Percentiles rank a stretch among this genome's conserved stretches.
These are phyloP conservation scores for Aspergillus novofumigatus DNA, from an alignment of 2,329 filamentous ascomycete genomes.

Conservation along the genomic window DNA sequence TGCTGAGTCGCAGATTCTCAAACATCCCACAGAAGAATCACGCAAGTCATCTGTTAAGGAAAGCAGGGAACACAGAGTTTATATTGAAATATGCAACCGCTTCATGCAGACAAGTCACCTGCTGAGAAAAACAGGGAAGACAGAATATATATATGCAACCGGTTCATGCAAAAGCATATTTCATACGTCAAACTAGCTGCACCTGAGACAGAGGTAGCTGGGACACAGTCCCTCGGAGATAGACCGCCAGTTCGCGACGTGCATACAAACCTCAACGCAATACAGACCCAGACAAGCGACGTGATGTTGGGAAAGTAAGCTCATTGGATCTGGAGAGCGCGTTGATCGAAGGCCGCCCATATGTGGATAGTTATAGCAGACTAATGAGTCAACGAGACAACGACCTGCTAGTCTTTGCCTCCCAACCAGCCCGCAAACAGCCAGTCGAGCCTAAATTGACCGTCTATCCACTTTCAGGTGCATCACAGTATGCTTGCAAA, in stretches of 20 bases:
- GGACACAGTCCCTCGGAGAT: background rate
- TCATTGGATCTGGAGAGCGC: background rate
- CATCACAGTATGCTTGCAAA: slow-evolving; percentile 11
- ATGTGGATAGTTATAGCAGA: background rate
- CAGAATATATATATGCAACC: background rate
- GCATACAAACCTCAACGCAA: background rate
- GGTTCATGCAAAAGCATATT: background rate
- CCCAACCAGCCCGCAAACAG: background rate
- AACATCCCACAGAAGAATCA: background rate
- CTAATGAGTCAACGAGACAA: background rate
- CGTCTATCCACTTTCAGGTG: slow-evolving; percentile 7
- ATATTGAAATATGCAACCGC: background rate
- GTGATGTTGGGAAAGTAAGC: background rate
- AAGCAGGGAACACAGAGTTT: too few relatives aligned
- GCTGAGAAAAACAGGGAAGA: background rate
- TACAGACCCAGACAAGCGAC: background rate
- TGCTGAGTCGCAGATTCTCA: background rate
- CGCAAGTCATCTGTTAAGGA: too few relatives aligned
- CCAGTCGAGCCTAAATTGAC: background rate
- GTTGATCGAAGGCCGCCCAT: background rate
- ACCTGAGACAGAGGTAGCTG: background rate
- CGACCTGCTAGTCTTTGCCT: background rate
- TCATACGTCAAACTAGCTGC: background rate
- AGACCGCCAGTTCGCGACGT: background rate
- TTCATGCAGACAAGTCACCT: background rate